phyloP scores from a whole-genome alignment of 2,329 filamentous ascomycete species.

The Metarhizium robertsii region DNA sequence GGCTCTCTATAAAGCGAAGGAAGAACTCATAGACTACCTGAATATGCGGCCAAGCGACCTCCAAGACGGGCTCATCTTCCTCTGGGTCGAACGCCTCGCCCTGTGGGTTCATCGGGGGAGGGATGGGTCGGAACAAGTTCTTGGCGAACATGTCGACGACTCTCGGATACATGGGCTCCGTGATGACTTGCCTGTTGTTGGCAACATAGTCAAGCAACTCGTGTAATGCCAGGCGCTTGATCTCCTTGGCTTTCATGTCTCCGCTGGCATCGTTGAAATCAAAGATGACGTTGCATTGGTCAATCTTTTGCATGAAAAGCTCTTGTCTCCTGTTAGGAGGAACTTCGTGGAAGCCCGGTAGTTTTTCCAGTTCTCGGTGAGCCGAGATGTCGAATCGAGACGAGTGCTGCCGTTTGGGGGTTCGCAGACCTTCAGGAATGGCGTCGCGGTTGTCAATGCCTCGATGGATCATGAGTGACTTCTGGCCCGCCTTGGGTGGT shows the following conservation, averaged over 20 bases:
- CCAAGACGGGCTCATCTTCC: slow-evolving; percentile 94
- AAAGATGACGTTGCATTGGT: slow-evolving; percentile 99
- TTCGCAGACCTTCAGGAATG: slow-evolving; percentile 87
- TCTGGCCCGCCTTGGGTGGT: slow-evolving; percentile 83
- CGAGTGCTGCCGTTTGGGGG: slow-evolving; percentile 92
- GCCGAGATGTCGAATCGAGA: slow-evolving; percentile 97
- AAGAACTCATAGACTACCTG: slow-evolving; percentile 99
- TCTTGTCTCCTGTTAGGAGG: slow-evolving; percentile 90
- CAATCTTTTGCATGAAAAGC: slow-evolving; percentile 99
- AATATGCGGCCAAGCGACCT: slow-evolving; percentile 98
- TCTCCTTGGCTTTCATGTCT: slow-evolving; percentile 99
- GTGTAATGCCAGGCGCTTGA: slow-evolving; percentile 92
- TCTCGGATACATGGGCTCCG: slow-evolving; percentile 95
- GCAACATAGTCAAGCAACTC: slow-evolving; percentile 96
- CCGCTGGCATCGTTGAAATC: slow-evolving; percentile 98
- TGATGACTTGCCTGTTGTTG: slow-evolving; percentile 97
- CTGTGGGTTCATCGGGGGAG: slow-evolving; percentile 93
- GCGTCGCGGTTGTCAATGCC: slow-evolving; percentile 79
- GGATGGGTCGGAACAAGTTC: slow-evolving; percentile 94
- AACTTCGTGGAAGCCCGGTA: slow-evolving; percentile 96
- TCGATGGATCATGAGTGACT: slow-evolving; percentile 80
- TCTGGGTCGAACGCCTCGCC: slow-evolving; percentile 97
- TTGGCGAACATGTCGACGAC: slow-evolving; percentile 99
- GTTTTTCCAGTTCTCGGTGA: slow-evolving; percentile 90
- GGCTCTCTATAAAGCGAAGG: slow-evolving; percentile 95